A percentile compares a stretch with the other conserved stretches of the same genome.
These are phyloP conservation scores for Amaranthus tricolor DNA, from an alignment of 179 eudicot genomes.

Conservation along the genomic window DNA sequence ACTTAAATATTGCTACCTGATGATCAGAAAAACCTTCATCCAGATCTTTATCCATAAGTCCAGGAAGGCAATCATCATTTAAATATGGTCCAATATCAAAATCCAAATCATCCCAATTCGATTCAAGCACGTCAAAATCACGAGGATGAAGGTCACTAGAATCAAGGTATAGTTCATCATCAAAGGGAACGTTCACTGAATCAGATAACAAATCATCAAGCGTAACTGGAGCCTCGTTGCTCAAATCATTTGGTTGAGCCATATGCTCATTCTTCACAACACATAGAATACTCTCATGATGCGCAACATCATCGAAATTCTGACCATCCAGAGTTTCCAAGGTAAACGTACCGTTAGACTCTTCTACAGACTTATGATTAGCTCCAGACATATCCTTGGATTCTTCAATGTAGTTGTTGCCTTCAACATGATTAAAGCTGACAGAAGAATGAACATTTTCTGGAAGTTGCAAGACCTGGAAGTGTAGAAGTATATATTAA, in stretches of 20 bases:
- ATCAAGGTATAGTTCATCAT: conserved; percentile 58
- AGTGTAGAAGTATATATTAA: neutral
- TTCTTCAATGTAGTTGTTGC: conserved; percentile 35
- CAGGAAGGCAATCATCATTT: conserved; percentile 33
- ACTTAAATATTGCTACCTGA: conserved; percentile 39
- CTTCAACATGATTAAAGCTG: conserved; percentile 37
- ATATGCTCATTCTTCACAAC: conserved; percentile 59
- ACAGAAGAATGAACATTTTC: conserved; percentile 31
- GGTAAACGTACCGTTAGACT: conserved; percentile 29
- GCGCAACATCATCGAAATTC: conserved; percentile 41
- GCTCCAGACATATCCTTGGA: conserved; percentile 28
- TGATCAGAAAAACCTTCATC: conserved; percentile 32
- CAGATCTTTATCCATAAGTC: conserved; percentile 33
- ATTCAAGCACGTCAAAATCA: conserved; percentile 45
- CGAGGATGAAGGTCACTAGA: conserved; percentile 31
- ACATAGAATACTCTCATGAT: conserved; percentile 29
- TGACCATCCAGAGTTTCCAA: conserved; percentile 37
- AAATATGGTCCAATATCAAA: conserved; percentile 42
- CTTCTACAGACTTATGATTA: conserved; percentile 25
- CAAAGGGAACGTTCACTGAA: conserved; percentile 23
- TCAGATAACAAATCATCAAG: conserved; percentile 42
- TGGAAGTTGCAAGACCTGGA: conserved; percentile 49
- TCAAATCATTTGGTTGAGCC: conserved; percentile 46
- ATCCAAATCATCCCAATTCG: conserved; percentile 42
- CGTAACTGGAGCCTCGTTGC: conserved; percentile 33